Evolutionary conservation across 2,329 filamentous ascomycete genomes (phyloP).

Genomic region (Paracorniculantispora psalliotae): DNA sequence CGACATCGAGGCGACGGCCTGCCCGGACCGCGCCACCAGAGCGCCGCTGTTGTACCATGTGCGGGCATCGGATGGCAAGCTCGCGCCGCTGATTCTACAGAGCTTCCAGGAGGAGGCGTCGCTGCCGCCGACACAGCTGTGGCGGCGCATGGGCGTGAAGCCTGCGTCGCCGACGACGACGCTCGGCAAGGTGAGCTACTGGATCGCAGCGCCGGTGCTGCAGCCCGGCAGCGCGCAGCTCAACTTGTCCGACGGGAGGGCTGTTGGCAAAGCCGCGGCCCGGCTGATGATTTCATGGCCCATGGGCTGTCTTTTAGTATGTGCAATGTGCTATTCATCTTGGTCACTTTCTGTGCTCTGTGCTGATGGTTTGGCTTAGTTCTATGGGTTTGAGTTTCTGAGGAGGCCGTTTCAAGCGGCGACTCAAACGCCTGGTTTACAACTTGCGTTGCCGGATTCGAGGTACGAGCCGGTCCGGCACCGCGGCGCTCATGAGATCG

Average conservation of each 20-base stretch:
- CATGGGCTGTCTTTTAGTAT: background rate
- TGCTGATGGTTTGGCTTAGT: background rate
- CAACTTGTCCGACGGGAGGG: background rate
- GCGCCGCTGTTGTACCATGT: conserved; percentile 1
- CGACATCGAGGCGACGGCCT: no score
- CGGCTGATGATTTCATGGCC: background rate
- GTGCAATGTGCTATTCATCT: background rate
- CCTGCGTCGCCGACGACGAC: background rate
- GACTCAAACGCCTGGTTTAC: background rate
- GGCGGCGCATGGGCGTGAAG: background rate
- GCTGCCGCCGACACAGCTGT: background rate
- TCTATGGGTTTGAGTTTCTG: conserved; percentile 3
- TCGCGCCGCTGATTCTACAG: conserved; percentile 1
- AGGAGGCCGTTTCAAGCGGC: background rate
- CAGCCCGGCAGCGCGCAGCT: background rate
- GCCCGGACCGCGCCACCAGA: no score
- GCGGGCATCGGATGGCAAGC: background rate
- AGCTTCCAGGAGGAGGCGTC: background rate
- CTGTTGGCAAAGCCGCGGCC: background rate
- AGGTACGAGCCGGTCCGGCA: background rate
- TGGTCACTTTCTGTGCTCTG: no score
- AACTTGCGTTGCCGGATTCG: background rate
- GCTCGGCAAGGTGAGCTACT: conserved; percentile 2
- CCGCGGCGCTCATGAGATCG: background rate
- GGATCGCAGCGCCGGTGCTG: background rate